phyloP scores from a whole-genome alignment of 2,329 filamentous ascomycete genomes.

The Hirsutella rhossiliensis region DNA sequence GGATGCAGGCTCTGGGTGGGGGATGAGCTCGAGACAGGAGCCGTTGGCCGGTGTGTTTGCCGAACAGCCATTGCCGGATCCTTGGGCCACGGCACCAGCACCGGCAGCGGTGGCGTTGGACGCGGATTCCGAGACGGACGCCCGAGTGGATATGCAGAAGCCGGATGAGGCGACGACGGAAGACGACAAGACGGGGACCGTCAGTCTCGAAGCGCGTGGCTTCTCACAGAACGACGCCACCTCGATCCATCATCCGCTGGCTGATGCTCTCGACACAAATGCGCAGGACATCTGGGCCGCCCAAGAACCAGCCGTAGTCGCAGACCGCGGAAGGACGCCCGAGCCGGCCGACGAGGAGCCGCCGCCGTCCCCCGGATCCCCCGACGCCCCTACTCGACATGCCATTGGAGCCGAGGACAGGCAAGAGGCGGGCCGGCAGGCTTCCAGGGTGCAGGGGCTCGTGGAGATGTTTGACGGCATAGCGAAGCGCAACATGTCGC shows the following conservation, averaged over 20 bases:
- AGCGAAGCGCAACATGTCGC: conserved; percentile 10
- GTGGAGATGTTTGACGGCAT: conserved; percentile 39
- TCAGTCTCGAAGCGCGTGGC: too few species aligned
- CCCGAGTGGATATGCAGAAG: background rate
- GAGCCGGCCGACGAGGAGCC: background rate
- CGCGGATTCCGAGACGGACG: background rate
- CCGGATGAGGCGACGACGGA: too few species aligned
- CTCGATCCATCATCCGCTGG: too few species aligned
- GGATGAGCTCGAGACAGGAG: conserved; percentile 18
- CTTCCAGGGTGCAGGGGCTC: conserved; percentile 36
- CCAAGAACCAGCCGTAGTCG: too few species aligned
- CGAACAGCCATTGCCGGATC: conserved; percentile 15
- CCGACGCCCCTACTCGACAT: conserved; percentile 7
- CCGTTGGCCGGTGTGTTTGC: conserved; percentile 11
- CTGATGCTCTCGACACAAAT: too few species aligned
- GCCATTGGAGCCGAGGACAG: conserved; percentile 6
- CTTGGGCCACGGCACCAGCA: conserved; percentile 6
- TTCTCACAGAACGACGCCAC: too few species aligned
- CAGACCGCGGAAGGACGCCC: background rate
- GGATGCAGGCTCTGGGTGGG: conserved; percentile 18
- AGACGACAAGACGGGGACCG: too few species aligned
- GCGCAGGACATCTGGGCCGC: too few species aligned
- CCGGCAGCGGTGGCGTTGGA: background rate
- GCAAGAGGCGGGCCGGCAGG: conserved; percentile 11
- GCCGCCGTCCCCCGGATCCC: conserved; percentile 7